Conservation (phyloP, 306 rosid genomes). For the Malus sieversii region DNA sequence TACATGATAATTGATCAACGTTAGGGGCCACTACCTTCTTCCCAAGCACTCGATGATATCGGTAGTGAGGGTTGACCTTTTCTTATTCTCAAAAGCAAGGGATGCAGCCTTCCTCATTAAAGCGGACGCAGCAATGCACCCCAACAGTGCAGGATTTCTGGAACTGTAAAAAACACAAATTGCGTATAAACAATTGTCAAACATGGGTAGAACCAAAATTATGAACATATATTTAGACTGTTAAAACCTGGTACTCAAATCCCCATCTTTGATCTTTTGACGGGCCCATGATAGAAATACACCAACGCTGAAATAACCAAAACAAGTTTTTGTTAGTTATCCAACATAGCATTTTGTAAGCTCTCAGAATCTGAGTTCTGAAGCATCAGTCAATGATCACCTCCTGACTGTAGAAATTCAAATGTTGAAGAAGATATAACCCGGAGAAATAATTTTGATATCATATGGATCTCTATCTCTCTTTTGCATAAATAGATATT, state of each 20-base stretch:
- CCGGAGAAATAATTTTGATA: not conserved
- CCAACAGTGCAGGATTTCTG: conserved; percentile 65
- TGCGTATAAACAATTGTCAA: conserved; percentile 2
- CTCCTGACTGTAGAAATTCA: not conserved
- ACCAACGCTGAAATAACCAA: conserved; percentile 53
- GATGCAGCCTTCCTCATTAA: conserved; percentile 86
- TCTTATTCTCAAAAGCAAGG: conserved; percentile 64
- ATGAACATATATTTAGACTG: not conserved
- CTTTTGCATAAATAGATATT: not conserved
- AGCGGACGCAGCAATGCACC: conserved; percentile 81
- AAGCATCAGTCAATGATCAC: not conserved
- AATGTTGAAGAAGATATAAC: not conserved
- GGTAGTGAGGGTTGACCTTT: conserved; percentile 79
- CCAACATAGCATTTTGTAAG: not conserved
- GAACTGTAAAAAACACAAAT: conserved; percentile 26
- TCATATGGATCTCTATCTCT: not conserved
- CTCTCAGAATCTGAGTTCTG: not conserved
- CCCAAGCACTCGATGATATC: conserved; percentile 89
- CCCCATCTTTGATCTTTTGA: conserved; percentile 26
- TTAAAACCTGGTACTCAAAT: conserved; percentile 39
- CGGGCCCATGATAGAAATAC: conserved; percentile 82
- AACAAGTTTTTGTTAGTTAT: not conserved
- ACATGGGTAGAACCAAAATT: not conserved
- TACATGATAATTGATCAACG: not conserved
- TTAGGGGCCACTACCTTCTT: conserved; percentile 41